A percentile compares a stretch with the other conserved stretches of the same genome.
These are phyloP conservation scores for Cucurbita argyrosperma DNA, from an alignment of 306 rosid species.

Conservation along the genomic window DNA sequence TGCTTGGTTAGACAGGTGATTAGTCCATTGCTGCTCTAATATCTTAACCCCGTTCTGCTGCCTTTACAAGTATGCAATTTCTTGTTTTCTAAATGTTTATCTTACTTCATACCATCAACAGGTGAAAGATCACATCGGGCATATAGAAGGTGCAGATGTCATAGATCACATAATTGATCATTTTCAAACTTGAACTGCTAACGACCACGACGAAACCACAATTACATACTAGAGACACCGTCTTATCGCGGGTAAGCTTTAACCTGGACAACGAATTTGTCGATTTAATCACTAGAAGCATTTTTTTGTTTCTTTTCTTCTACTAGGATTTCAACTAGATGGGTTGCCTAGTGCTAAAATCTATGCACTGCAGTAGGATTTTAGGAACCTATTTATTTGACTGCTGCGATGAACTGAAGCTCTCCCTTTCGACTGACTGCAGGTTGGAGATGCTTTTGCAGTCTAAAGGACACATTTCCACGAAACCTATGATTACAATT, in stretches of 20 bases:
- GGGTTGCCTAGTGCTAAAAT: no score
- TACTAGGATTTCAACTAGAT: no score
- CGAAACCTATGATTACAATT: background rate
- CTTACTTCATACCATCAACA: constrained; percentile 8
- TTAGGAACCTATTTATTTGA: background rate
- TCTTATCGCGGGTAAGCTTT: constrained; percentile 8
- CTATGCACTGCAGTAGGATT: background rate
- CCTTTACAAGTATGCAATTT: background rate
- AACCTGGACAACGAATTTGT: background rate
- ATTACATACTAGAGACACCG: background rate
- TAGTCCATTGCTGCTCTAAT: background rate
- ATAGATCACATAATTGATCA: constrained; percentile 76
- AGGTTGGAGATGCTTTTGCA: background rate
- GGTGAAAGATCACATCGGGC: constrained; percentile 65
- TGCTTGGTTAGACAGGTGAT: background rate
- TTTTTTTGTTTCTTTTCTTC: background rate
- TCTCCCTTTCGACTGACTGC: background rate
- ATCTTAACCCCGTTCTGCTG: background rate
- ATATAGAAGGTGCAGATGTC: constrained; percentile 91
- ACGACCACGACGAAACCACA: background rate
- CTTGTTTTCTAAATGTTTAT: background rate
- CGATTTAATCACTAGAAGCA: background rate
- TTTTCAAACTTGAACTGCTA: constrained; percentile 35
- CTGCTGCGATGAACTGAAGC: background rate
- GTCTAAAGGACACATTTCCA: background rate